Evolutionary conservation across 768 basidiomycete genomes (phyloP), one percentile per base, ranked within the genome.

Genomic region (Pleurotus ostreatus): DNA sequence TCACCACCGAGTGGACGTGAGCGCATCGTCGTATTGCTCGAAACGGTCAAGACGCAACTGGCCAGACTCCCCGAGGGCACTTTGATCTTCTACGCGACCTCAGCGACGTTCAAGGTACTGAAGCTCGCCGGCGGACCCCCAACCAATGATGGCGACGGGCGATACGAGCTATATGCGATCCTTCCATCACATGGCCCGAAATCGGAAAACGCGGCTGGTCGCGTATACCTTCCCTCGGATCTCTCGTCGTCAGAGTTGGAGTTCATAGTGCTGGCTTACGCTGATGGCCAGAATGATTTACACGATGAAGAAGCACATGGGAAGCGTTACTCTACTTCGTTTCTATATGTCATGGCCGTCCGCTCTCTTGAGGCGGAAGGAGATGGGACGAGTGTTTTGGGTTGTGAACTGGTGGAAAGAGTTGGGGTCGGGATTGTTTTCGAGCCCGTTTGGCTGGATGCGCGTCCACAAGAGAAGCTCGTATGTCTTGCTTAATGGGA

Each of bases 291-390:
- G 38, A 37, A 26, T 16, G 3, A 49, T 37, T 11, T 49, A 11
- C 20, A 49, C 26, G 34, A 37, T 22, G 48, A 37, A 37, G 48
- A 34, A 30, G 25, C 13, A n/a, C 38, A 49, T 34, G 48, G 48
- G 15, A 7, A 13, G 34, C 38, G 11, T 38, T 49, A 49, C 38
- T 30, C 48, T 13, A 23, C 25, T n/a, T 49, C 30, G n/a, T 49
- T 49, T 37, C 48, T 49, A 13, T 49, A 49, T 49, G 48, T 38
- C 22, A 49, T 49, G 48, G 48, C 48, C 13, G 48, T 49, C 46
- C 46, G 46, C 22, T 11, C n/a, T 11, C n/a, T 26, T 15, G 46
- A 48, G 6, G 25, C 30, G 30, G 30, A 34, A 34, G 30, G 30
- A 34, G 30, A 34, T 34, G 30, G 9, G 1, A 34, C 30, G 30